These are phyloP conservation scores for Sarocladium oryzae DNA, from an alignment of 2,329 filamentous ascomycete genomes.

Conservation along the genomic window DNA sequence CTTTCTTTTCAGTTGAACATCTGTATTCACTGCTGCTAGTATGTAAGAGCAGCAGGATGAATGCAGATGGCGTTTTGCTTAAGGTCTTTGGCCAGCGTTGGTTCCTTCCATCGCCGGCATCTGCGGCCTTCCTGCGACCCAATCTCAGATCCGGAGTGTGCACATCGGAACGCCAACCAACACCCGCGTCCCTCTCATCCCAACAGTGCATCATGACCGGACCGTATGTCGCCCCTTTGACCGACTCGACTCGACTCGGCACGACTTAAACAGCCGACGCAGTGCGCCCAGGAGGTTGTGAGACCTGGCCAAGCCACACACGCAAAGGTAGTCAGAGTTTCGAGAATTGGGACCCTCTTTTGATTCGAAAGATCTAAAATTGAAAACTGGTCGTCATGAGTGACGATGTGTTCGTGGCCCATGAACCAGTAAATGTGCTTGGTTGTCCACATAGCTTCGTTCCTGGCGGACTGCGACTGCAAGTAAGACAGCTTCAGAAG, in stretches of 20 bases:
- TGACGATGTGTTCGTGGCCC: not conserved
- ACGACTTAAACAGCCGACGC: not conserved
- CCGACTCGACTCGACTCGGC: too few relatives aligned
- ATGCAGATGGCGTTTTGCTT: too few relatives aligned
- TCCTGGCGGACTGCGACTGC: too few relatives aligned
- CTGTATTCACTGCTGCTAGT: too few relatives aligned
- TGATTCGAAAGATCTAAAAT: not conserved
- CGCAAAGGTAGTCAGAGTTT: too few relatives aligned
- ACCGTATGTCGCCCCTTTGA: not conserved
- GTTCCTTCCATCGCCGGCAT: not conserved
- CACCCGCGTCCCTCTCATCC: not conserved
- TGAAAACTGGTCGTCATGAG: not conserved
- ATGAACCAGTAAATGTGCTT: too few relatives aligned
- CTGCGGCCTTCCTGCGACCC: conserved; percentile 3
- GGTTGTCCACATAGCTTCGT: too few relatives aligned
- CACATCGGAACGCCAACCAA: not conserved
- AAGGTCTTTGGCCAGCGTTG: too few relatives aligned
- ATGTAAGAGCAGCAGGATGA: too few relatives aligned
- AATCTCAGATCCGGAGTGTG: not conserved
- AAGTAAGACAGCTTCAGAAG: not conserved
- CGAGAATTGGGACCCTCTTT: not conserved
- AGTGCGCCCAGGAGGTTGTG: not conserved
- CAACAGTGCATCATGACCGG: not conserved
- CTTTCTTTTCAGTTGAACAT: too few relatives aligned
- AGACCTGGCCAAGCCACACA: too few relatives aligned